These are phyloP conservation scores for Syzygium aromaticum DNA, from an alignment of 345 rosid species.

Conservation along the genomic window DNA sequence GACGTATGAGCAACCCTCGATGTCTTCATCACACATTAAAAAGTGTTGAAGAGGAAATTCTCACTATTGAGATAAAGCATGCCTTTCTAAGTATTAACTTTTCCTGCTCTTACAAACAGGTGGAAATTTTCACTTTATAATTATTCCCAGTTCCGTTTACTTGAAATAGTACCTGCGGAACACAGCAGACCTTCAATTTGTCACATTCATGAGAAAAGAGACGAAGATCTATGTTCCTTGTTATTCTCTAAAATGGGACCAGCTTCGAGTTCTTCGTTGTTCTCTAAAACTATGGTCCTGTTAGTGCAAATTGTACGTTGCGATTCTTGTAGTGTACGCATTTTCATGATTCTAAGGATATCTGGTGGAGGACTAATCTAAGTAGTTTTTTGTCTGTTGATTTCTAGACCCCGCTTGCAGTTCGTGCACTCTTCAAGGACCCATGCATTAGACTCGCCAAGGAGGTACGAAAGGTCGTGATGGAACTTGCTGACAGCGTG, in stretches of 20 bases:
- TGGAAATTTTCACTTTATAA: too few species aligned
- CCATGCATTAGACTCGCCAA: slow-evolving; percentile 64
- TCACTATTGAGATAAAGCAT: too few species aligned
- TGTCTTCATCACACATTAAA: too few species aligned
- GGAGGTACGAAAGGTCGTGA: slow-evolving; percentile 56
- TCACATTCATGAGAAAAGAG: neutral
- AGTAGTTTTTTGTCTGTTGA: neutral
- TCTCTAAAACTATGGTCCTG: neutral
- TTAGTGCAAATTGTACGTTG: neutral
- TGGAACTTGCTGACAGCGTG: slow-evolving; percentile 55
- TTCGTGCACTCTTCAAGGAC: slow-evolving; percentile 58
- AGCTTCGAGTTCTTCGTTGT: neutral
- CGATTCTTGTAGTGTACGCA: neutral
- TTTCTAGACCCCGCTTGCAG: slow-evolving; percentile 51
- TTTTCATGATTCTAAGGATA: neutral
- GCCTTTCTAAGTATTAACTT: too few species aligned
- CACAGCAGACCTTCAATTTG: neutral
- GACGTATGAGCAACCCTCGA: too few species aligned
- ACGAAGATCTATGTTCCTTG: neutral
- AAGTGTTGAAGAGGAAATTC: too few species aligned
- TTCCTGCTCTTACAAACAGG: too few species aligned
- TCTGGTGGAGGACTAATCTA: neutral
- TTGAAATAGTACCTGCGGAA: too few species aligned
- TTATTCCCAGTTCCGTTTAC: too few species aligned
- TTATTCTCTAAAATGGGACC: neutral